phyloP scores from a whole-genome alignment of 2,329 filamentous ascomycete genomes.

The Diaporthe ilicicola region DNA sequence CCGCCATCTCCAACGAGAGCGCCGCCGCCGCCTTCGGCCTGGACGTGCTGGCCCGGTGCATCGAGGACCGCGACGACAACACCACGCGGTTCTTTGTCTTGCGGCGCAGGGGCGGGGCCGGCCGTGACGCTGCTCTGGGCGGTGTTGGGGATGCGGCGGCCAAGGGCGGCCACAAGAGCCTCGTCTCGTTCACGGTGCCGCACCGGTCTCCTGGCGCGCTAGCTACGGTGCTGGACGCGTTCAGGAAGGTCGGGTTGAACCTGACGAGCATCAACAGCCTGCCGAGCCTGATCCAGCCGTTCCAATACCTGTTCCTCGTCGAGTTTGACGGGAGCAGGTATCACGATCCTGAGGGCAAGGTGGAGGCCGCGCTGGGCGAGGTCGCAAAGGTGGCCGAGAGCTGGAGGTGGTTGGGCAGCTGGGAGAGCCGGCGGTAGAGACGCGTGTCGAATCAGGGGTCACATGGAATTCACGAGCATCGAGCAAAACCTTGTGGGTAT shows the following conservation, averaged over 20 bases:
- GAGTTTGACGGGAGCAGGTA: conserved; percentile 77
- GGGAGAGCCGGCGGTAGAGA: conserved; percentile 53
- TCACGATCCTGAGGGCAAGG: conserved; percentile 62
- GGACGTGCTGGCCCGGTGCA: conserved; percentile 72
- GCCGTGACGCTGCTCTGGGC: too few relatives aligned
- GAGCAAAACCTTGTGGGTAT: not conserved
- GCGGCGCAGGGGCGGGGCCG: conserved; percentile 38
- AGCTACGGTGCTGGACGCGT: conserved; percentile 81
- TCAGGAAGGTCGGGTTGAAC: conserved; percentile 77
- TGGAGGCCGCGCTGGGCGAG: conserved; percentile 67
- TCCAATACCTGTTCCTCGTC: conserved; percentile 95
- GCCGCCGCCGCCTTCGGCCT: conserved; percentile 76
- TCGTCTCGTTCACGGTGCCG: conserved; percentile 85
- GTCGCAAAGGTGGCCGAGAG: conserved; percentile 66
- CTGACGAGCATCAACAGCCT: conserved; percentile 90
- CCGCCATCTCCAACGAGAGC: conserved; percentile 80
- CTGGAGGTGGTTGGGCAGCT: conserved; percentile 76
- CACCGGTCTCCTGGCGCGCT: conserved; percentile 83
- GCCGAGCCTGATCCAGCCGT: conserved; percentile 77
- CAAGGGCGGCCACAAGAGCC: conserved; percentile 66
- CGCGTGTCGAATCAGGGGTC: not conserved
- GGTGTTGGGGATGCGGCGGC: not conserved
- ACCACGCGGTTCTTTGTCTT: conserved; percentile 82
- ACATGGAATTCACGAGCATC: not conserved
- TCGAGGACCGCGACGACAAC: conserved; percentile 80